Evolutionary conservation across 2,329 filamentous ascomycete species (phyloP).

Genomic region (Aspergillus melleus): DNA sequence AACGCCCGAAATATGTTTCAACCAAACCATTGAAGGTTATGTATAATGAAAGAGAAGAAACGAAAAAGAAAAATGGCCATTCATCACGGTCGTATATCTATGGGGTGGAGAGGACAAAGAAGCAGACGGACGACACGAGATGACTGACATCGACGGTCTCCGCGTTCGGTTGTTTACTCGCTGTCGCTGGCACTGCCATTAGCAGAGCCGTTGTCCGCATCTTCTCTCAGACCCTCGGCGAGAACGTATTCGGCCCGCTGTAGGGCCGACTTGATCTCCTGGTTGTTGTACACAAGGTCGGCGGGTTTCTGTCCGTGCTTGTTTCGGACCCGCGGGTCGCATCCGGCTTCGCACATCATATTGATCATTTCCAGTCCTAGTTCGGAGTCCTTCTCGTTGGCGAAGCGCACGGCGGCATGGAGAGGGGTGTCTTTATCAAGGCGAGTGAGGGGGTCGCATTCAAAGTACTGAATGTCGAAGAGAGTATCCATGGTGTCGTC

Average conservation of each 20-base stretch:
- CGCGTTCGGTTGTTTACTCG: slow-evolving; percentile 26
- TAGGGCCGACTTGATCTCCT: slow-evolving; percentile 42
- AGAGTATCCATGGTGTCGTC: slow-evolving; percentile 50
- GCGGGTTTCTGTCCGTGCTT: slow-evolving; percentile 48
- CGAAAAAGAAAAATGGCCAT: background rate
- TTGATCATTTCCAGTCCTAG: slow-evolving; percentile 48
- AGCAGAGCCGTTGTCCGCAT: slow-evolving; percentile 36
- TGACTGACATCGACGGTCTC: background rate
- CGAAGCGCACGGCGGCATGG: slow-evolving; percentile 46
- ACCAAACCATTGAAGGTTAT: background rate
- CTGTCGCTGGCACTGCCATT: slow-evolving; percentile 45
- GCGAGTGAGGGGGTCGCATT: slow-evolving; percentile 49
- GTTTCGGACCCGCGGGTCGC: slow-evolving; percentile 50
- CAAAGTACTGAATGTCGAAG: slow-evolving; percentile 50
- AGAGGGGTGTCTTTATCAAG: slow-evolving; percentile 49
- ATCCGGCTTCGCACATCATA: slow-evolving; percentile 52
- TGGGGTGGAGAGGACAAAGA: background rate
- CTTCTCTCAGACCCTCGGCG: slow-evolving; percentile 44
- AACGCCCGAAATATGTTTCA: background rate
- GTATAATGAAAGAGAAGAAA: background rate
- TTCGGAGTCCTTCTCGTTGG: slow-evolving; percentile 47
- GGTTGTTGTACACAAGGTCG: slow-evolving; percentile 46
- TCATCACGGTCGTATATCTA: background rate
- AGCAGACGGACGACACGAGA: background rate
- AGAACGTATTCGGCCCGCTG: slow-evolving; percentile 50